These are phyloP conservation scores for Saprolegnia parasitica DNA, from an alignment of 352 stramenopile species.

Conservation along the genomic window DNA sequence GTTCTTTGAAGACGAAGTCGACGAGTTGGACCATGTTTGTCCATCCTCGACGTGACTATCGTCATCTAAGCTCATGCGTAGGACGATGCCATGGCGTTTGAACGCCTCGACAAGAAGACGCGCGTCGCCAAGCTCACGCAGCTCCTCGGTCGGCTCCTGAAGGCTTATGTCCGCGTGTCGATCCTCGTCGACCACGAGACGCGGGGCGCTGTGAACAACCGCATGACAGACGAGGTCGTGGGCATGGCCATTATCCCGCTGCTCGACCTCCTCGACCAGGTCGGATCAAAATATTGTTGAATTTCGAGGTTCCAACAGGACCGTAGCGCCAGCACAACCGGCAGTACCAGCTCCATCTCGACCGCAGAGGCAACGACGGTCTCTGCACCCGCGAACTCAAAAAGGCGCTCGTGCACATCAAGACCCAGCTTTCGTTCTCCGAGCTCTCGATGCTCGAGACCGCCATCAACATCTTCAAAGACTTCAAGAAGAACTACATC, in stretches of 20 bases:
- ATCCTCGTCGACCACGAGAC: conserved; percentile 48
- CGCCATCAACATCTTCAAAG: conserved; percentile 57
- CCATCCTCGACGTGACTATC: not conserved
- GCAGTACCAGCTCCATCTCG: conserved; percentile 45
- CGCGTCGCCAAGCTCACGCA: conserved; percentile 51
- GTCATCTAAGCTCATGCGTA: not conserved
- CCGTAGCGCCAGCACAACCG: conserved; percentile 41
- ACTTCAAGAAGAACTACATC: conserved; percentile 58
- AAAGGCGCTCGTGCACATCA: conserved; percentile 44
- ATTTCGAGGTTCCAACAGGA: too few relatives aligned
- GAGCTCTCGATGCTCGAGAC: conserved; percentile 60
- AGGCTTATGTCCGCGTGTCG: conserved; percentile 46
- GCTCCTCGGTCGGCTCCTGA: conserved; percentile 62
- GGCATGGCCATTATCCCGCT: conserved; percentile 56
- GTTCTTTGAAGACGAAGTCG: conserved; percentile 65
- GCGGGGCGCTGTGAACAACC: conserved; percentile 20
- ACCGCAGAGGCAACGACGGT: not conserved
- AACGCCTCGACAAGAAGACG: conserved; percentile 48
- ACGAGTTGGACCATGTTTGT: conserved; percentile 43
- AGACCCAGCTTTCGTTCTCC: conserved; percentile 47
- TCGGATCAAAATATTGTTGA: conserved; percentile 10
- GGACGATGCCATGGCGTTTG: conserved; percentile 47
- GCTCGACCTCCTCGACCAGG: conserved; percentile 61
- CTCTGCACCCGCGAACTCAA: conserved; percentile 10
- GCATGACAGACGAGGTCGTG: conserved; percentile 44